Evolutionary conservation across 768 basidiomycete genomes (phyloP), one percentile per base, ranked within the genome.

Genomic region (Boletus subparvulus): DNA sequence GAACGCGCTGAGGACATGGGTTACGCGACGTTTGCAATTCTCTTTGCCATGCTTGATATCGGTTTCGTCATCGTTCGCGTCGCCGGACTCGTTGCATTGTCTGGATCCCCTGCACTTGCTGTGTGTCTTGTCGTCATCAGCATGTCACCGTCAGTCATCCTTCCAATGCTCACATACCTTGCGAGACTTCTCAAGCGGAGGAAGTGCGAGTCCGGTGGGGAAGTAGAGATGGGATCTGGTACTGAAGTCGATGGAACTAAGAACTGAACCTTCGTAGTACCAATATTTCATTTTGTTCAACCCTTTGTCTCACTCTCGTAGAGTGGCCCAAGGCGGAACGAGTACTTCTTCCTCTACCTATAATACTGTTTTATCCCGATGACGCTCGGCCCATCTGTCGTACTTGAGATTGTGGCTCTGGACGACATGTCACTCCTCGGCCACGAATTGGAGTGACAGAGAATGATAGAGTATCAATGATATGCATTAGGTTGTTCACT

Each of bases 11-110:
- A 44, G 30, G 21, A 32, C 6, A 54, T 61, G 33, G 61, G 58
- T 11, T 50, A 52, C 17, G 53, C 26, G 35, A 47, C 53, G 3
- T 62, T 62, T 49, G 52, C 58, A 3, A 42, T 51, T 10, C 19
- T 62, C 9, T 47, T 55, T 19, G 44, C 42, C 16, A 3, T 51
- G 33, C 58, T 52, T 30, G 61, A 62, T 36, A n/a, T 62, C 12
- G 58, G 64, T 0, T 42, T 43, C 19, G 6, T 62, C 26, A 16
- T 60, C 36, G 49, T 65, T 26, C 64, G 56, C 30, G n/a, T 63
- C 16, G 45, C 47, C 0, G 56, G 37, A 26, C 14, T 65, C n/a
- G 37, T 46, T 35, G 48, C 39, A 3, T 37, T 56, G 13, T 65
- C 64, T 7, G 40, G 40, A 28, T 51, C 50, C 1, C 52, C 61